A percentile compares a stretch with the other conserved stretches of the same genome.
Evolutionary conservation across 192 early-diverging fungal species (phyloP).

Genomic region (Entomortierella lignicola): DNA sequence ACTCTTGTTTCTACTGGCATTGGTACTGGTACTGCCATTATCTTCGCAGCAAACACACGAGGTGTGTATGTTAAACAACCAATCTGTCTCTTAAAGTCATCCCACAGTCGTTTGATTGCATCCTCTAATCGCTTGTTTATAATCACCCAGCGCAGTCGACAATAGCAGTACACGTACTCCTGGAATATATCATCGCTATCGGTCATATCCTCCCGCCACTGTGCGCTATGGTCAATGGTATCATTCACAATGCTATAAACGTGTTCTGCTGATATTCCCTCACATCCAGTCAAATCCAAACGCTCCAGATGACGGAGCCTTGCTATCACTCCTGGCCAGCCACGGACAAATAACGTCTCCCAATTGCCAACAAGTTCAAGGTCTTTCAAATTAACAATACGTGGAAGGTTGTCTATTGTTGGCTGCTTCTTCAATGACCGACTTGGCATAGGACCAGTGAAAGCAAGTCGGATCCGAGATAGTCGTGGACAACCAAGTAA

Average conservation of each 20-base stretch:
- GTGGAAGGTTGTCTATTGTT: slow-evolving; percentile 16
- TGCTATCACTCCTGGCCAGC: slow-evolving; percentile 26
- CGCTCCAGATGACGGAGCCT: slow-evolving; percentile 24
- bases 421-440: slow-evolving; percentile 38
- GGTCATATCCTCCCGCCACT: not conserved
- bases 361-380: slow-evolving; percentile 39
- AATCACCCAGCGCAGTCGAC: slow-evolving; percentile 42
- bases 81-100: slow-evolving; percentile 5
- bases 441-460: slow-evolving; percentile 46
- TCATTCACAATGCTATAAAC: slow-evolving; percentile 20
- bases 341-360: slow-evolving; percentile 27
- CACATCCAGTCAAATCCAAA: slow-evolving; percentile 29
- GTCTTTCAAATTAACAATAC: slow-evolving; percentile 16
- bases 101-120: slow-evolving; percentile 12
- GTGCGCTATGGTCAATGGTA: slow-evolving; percentile 6
- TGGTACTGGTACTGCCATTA: too few species aligned
- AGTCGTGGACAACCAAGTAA: slow-evolving; percentile 28
- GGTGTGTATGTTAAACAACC: not conserved
- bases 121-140: slow-evolving; percentile 38
- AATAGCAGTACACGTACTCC: slow-evolving; percentile 6
- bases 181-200: not conserved
- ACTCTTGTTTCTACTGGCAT: not conserved
- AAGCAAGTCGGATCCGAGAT: slow-evolving; percentile 26
- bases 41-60: too few species aligned
- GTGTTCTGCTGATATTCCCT: slow-evolving; percentile 39